These are phyloP conservation scores for Fagopyrum homotropicum DNA, from an alignment of 148 eudicot species.

Conservation along the genomic window DNA sequence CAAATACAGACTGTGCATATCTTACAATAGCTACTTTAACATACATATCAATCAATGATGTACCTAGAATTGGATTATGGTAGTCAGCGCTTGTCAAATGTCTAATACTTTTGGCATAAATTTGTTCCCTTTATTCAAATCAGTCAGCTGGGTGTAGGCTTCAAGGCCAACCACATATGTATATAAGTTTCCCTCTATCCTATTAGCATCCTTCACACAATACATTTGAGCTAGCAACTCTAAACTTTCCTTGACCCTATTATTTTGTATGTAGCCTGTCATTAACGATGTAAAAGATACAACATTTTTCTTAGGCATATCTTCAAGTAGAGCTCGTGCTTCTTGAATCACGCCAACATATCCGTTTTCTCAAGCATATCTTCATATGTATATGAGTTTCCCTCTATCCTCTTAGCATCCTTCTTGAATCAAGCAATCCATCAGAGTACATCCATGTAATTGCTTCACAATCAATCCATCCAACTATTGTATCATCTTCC, in stretches of 20 bases:
- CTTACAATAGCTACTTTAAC: slow-evolving; percentile 21
- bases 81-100: slow-evolving; percentile 14
- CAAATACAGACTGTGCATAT: slow-evolving; percentile 21
- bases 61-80: slow-evolving; percentile 24
- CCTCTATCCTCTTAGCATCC: no score
- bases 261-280: slow-evolving; percentile 28
- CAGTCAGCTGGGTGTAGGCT: slow-evolving; percentile 24
- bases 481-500: no score
- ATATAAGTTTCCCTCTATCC: slow-evolving; percentile 23
- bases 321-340: slow-evolving; percentile 24
- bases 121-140: slow-evolving; percentile 29
- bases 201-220: slow-evolving; percentile 13
- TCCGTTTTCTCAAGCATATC: slow-evolving; percentile 2
- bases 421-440: no score
- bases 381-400: no score
- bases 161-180: slow-evolving; percentile 29
- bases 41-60: slow-evolving; percentile 33
- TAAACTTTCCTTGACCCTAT: slow-evolving; percentile 26
- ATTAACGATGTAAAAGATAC: slow-evolving; percentile 30
- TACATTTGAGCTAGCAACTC: slow-evolving; percentile 23
- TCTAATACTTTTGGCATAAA: slow-evolving; percentile 26
- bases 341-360: slow-evolving; percentile 23
- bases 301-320: slow-evolving; percentile 25
- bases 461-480: no score
- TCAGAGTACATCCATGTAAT: no score